These are phyloP conservation scores for Brassica cretica DNA, from an alignment of 345 rosid genomes.

Conservation along the genomic window DNA sequence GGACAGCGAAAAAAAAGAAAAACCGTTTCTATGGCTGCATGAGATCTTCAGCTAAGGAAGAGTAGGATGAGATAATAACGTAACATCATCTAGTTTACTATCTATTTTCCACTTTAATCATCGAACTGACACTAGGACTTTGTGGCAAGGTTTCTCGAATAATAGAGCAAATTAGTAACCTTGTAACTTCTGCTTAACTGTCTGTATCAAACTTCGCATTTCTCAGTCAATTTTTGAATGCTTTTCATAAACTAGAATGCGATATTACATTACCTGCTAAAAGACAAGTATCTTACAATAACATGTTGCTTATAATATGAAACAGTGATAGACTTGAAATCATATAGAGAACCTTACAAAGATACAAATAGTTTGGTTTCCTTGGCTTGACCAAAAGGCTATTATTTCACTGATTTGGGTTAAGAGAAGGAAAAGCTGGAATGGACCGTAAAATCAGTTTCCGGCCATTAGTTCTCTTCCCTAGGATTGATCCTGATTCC, in stretches of 20 bases:
- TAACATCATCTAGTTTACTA: slow-evolving; percentile 26
- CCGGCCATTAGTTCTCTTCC: slow-evolving; percentile 63
- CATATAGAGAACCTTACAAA: slow-evolving; percentile 20
- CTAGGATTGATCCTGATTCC: slow-evolving; percentile 64
- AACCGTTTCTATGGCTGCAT: slow-evolving; percentile 65
- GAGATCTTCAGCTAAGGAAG: slow-evolving; percentile 56
- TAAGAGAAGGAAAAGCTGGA: slow-evolving; percentile 96
- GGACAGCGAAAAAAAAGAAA: slow-evolving; percentile 54
- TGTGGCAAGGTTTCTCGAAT: slow-evolving; percentile 8
- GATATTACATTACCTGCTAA: slow-evolving; percentile 28
- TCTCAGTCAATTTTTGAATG: slow-evolving; percentile 2
- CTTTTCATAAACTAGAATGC: slow-evolving; percentile 31
- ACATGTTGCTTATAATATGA: slow-evolving; percentile 21
- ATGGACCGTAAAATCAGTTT: slow-evolving; percentile 87
- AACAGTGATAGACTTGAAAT: slow-evolving; percentile 22
- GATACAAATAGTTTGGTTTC: slow-evolving; percentile 36
- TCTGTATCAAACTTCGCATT: background rate
- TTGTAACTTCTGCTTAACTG: slow-evolving; percentile 5
- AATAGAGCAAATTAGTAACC: slow-evolving; percentile 20
- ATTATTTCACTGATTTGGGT: slow-evolving; percentile 64
- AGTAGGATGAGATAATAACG: slow-evolving; percentile 36
- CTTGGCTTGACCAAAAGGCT: slow-evolving; percentile 13
- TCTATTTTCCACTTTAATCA: slow-evolving; percentile 17
- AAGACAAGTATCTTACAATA: slow-evolving; percentile 29
- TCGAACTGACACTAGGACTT: slow-evolving; percentile 33